Conservation (phyloP, 305 asterid genomes). For the Fraxinus platypoda region DNA sequence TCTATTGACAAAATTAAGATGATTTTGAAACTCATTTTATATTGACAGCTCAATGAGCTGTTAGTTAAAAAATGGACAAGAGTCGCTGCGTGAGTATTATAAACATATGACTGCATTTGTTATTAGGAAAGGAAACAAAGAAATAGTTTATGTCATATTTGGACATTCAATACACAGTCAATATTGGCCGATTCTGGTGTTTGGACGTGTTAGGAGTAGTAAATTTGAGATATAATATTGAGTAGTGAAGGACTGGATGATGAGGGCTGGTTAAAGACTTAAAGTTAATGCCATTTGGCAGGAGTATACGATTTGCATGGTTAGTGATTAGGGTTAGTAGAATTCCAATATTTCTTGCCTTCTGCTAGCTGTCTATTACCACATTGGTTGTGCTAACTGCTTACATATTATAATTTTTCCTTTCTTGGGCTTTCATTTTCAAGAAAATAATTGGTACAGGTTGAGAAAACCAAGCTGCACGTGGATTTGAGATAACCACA, state of each 20-base stretch:
- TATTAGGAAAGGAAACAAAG: background rate
- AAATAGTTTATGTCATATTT: background rate
- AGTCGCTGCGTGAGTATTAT: background rate
- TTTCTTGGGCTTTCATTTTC: background rate
- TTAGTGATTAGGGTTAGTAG: background rate
- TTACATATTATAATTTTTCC: background rate
- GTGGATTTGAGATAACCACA: background rate
- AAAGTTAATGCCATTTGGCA: background rate
- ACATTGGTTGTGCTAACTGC: background rate
- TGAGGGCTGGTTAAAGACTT: background rate
- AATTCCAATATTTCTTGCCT: background rate
- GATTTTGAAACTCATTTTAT: background rate
- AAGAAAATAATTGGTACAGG: background rate
- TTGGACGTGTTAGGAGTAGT: background rate
- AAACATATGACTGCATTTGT: background rate
- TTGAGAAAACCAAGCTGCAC: background rate
- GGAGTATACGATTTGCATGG: background rate
- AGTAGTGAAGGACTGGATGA: background rate
- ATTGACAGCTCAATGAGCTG: background rate
- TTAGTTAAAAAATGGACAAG: background rate
- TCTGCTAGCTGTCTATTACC: background rate
- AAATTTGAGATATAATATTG: background rate
- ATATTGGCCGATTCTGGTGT: background rate
- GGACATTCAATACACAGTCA: background rate
- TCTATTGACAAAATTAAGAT: background rate